Percentiles rank a stretch among this genome's conserved stretches.
phyloP scores from a whole-genome alignment of 345 rosid species.

The Zanthoxylum bungeanum region DNA sequence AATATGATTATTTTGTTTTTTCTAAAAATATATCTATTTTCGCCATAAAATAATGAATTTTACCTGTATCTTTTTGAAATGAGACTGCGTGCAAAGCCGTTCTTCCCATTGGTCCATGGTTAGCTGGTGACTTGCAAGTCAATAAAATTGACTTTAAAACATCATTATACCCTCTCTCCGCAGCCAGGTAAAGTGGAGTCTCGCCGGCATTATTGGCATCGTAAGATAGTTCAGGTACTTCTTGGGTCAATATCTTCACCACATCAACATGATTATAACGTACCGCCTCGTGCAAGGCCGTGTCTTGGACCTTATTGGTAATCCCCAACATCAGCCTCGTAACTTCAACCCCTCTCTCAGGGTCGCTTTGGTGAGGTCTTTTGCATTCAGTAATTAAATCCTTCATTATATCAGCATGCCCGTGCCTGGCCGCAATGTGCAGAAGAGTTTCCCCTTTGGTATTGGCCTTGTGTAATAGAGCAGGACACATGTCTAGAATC shows the following conservation, averaged over 20 bases:
- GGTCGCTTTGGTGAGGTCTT: background rate
- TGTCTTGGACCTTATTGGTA: slow-evolving; percentile 10
- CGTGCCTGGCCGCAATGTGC: background rate
- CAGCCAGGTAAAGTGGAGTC: background rate
- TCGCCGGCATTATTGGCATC: background rate
- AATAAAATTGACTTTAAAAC: background rate
- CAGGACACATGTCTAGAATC: too few relatives aligned
- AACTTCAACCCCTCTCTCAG: background rate
- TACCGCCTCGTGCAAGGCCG: slow-evolving; percentile 26
- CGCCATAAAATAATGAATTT: too few relatives aligned
- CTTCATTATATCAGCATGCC: background rate
- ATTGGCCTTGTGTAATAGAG: too few relatives aligned
- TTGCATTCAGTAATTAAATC: background rate
- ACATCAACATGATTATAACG: slow-evolving; percentile 15
- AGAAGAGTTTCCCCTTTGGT: too few relatives aligned
- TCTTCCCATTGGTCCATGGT: slow-evolving; percentile 2
- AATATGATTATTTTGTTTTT: too few relatives aligned
- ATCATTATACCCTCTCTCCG: background rate
- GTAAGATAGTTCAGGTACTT: background rate
- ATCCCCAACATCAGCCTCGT: slow-evolving; percentile 2
- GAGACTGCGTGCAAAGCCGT: slow-evolving; percentile 5
- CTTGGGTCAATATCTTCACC: slow-evolving; percentile 3
- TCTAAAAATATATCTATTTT: too few relatives aligned
- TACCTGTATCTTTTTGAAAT: background rate
- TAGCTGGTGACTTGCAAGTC: background rate